Evolutionary conservation across 768 basidiomycete genomes (phyloP), one percentile per base, ranked within the genome.

Genomic region (Mycena floridula): DNA sequence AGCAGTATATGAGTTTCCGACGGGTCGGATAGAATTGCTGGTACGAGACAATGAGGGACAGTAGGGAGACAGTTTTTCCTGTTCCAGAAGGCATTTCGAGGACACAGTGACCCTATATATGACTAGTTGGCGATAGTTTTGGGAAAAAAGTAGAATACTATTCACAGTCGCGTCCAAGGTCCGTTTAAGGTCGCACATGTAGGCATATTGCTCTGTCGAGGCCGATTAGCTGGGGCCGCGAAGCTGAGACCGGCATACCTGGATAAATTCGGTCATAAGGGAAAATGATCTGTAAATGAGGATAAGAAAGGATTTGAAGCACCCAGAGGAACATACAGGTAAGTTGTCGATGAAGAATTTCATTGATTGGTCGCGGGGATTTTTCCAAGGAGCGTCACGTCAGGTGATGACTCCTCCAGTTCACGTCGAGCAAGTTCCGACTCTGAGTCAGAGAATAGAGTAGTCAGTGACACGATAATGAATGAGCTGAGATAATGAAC

Each of bases 61-160:
- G 72, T 7, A 99, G 71, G 9, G 93, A 97, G 21, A 99, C 96
- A 0, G 96, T 99, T 71, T 99, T 99, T 20, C 96, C 96, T 18
- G 96, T 99, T 13, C 96, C 96, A 9, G 96, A 98, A 50, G 96
- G 96, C 96, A 99, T 99, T 70, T 99, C 96, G 27, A 99, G 76
- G n/a, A 98, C 91, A 61, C 96, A 97, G 54, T 99, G 96, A 40
- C 96, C 96, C 93, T 98, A 58, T 27, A 54, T 32, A 44, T 16
- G 24, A 24, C 25, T 35, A 35, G 15, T 18, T 4, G 32, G 18
- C 3, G 32, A 35, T 18, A 35, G 38, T 25, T 32, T 24, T 28
- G 12, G n/a, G 20, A 30, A 44, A n/a, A 13, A 38, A 9, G 42
- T 47, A 43, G 36, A 20, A 30, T 22, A 24, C 28, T 25, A 47